Conservation (phyloP, 257 asterid species). For the Knoxia roxburghii region DNA sequence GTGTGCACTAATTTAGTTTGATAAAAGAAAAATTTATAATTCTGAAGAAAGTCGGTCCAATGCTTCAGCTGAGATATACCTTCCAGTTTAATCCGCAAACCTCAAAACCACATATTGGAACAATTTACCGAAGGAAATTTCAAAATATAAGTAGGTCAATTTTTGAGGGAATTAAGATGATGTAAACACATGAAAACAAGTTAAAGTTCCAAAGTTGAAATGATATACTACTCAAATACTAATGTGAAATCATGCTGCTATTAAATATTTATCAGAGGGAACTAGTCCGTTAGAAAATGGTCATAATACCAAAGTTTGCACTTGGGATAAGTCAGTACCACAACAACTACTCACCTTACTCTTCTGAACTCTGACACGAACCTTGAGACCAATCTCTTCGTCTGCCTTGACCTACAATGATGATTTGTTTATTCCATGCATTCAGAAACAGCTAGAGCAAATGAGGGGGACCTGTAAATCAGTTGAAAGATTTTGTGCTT, state of each 20-base stretch:
- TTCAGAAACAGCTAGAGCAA: constrained; percentile 4
- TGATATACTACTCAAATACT: no score
- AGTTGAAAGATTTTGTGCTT: constrained; percentile 31
- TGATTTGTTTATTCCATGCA: constrained; percentile 12
- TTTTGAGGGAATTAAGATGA: not conserved
- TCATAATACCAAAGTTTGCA: constrained; percentile 3
- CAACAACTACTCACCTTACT: constrained; percentile 56
- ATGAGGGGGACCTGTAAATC: constrained; percentile 3
- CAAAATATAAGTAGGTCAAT: not conserved
- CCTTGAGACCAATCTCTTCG: constrained; percentile 89
- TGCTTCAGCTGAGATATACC: not conserved
- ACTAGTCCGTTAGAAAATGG: not conserved
- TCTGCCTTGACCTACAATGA: constrained; percentile 74
- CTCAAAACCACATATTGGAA: not conserved
- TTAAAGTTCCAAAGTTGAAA: no score
- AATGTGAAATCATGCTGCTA: not conserved
- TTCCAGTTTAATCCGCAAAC: not conserved
- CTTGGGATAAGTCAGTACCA: constrained; percentile 3
- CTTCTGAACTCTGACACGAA: constrained; percentile 98
- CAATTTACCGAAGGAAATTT: not conserved
- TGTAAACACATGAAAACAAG: not conserved
- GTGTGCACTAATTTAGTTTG: not conserved
- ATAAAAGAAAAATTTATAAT: not conserved
- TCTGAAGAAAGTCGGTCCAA: not conserved
- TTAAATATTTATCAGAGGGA: not conserved